Evolutionary conservation across 108 stramenopile genomes (phyloP).

Genomic region (Nannochloropsis gaditana): DNA sequence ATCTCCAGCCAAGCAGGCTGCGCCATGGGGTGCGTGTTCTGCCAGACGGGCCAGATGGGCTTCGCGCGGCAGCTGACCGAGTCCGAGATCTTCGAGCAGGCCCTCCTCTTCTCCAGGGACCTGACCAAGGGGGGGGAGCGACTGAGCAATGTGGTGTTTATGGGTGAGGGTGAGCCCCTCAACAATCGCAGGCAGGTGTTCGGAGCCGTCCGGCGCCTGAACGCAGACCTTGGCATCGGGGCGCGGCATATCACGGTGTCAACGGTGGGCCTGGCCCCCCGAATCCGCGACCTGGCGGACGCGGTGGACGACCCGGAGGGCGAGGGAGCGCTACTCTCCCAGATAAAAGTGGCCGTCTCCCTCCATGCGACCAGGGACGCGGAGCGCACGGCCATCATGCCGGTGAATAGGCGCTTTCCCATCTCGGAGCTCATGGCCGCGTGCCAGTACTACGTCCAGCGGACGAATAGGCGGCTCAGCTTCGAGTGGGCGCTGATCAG

Average conservation of each 20-base stretch:
- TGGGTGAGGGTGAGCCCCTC: conserved; percentile 90
- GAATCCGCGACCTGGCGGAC: conserved; percentile 48
- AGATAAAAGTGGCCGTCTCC: conserved; percentile 72
- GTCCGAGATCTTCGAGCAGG: conserved; percentile 87
- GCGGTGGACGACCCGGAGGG: conserved; percentile 56
- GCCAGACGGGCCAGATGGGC: conserved; percentile 93
- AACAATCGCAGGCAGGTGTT: conserved; percentile 87
- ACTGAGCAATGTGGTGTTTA: conserved; percentile 86
- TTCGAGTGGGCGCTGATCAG: conserved; percentile 95
- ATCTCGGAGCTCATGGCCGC: conserved; percentile 74
- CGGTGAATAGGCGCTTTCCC: conserved; percentile 79
- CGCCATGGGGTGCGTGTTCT: conserved; percentile 86
- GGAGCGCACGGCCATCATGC: conserved; percentile 75
- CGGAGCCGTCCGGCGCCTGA: conserved; percentile 72
- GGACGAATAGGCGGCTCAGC: conserved; percentile 69
- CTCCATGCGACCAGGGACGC: conserved; percentile 81
- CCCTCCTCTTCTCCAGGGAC: conserved; percentile 44
- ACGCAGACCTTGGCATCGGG: conserved; percentile 79
- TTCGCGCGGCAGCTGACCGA: conserved; percentile 79
- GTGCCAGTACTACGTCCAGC: conserved; percentile 66
- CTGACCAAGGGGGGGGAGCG: conserved; percentile 54
- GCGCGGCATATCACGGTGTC: conserved; percentile 83
- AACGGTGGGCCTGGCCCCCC: conserved; percentile 66
- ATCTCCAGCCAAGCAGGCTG: conserved; percentile 90
- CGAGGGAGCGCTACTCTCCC: neutral